Percentiles rank a stretch among this genome's conserved stretches.
These are phyloP conservation scores for Candida golubevii DNA, from an alignment of 805 yeast genomes.

Conservation along the genomic window DNA sequence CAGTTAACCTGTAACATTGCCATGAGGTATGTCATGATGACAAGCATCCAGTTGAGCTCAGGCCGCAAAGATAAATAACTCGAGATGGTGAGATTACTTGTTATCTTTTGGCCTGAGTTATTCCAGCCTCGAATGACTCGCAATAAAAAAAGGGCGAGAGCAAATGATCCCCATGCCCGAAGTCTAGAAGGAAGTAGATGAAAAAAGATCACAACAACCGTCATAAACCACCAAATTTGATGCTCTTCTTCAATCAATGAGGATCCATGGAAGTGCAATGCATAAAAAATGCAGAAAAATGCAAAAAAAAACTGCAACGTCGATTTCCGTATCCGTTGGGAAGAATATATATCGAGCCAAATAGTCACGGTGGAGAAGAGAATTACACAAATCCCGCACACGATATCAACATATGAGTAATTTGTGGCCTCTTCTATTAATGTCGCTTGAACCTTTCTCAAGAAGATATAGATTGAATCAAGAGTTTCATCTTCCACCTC, in stretches of 20 bases:
- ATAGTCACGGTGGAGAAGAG: slow-evolving; percentile 4
- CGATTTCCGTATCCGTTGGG: background rate
- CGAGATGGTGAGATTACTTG: slow-evolving; percentile 36
- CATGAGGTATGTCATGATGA: slow-evolving; percentile 35
- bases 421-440: slow-evolving; percentile 65
- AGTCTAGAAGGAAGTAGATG: slow-evolving; percentile 9
- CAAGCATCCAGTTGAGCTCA: slow-evolving; percentile 45
- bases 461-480: slow-evolving; percentile 28
- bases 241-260: slow-evolving; percentile 90
- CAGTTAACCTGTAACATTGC: too few species aligned
- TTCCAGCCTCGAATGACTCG: slow-evolving; percentile 80
- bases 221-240: slow-evolving; percentile 82
- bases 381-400: slow-evolving; percentile 15
- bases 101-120: slow-evolving; percentile 82
- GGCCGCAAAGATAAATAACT: slow-evolving; percentile 34
- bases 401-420: slow-evolving; percentile 56
- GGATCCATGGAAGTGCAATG: slow-evolving; percentile 78
- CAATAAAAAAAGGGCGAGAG: slow-evolving; percentile 30
- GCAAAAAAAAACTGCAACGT: slow-evolving; percentile 5
- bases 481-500: slow-evolving; percentile 9
- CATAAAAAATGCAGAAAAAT: slow-evolving; percentile 40
- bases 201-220: slow-evolving; percentile 13
- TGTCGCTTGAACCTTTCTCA: slow-evolving; percentile 44
- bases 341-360: background rate
- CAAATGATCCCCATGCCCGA: slow-evolving; percentile 2